phyloP scores from a whole-genome alignment of 2,329 filamentous ascomycete species.

The Fusarium sp. region DNA sequence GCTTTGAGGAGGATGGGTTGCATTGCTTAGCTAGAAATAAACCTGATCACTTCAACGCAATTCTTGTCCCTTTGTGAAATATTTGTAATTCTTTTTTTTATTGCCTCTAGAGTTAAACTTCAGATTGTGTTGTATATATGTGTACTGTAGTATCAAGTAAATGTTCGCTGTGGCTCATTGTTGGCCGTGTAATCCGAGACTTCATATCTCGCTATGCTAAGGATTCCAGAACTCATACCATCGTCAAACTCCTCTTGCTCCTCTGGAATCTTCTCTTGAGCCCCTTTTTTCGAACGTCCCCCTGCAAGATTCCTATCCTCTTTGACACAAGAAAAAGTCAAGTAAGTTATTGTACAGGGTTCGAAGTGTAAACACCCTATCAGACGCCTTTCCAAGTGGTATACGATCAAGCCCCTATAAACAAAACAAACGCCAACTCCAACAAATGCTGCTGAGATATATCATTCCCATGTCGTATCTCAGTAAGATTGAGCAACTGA shows the following conservation, averaged over 20 bases:
- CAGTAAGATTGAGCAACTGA: conserved; percentile 12
- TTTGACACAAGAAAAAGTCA: conserved; percentile 16
- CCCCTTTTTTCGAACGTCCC: conserved; percentile 1
- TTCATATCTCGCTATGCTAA: conserved; percentile 22
- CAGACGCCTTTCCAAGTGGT: conserved; percentile 39
- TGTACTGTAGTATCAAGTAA: conserved; percentile 22
- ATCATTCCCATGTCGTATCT: conserved; percentile 4
- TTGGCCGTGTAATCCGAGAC: conserved; percentile 30
- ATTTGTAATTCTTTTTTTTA: not conserved
- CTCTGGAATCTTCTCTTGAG: conserved; percentile 5
- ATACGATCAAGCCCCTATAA: conserved; percentile 15
- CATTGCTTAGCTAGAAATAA: conserved; percentile 14
- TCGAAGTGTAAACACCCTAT: conserved; percentile 3
- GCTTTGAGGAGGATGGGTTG: not conserved
- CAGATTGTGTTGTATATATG: not conserved
- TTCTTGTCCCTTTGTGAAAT: not conserved
- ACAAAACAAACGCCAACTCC: conserved; percentile 36
- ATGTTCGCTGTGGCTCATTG: conserved; percentile 34
- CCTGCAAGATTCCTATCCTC: conserved; percentile 16
- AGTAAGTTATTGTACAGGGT: conserved; percentile 39
- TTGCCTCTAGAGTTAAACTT: not conserved
- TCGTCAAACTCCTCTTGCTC: conserved; percentile 6
- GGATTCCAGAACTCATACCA: conserved; percentile 10
- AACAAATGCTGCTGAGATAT: conserved; percentile 29
- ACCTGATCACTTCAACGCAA: conserved; percentile 3